A percentile compares a stretch with the other conserved stretches of the same genome.
Conservation (phyloP, 768 basidiomycete species). For the Trametes cubensis region DNA sequence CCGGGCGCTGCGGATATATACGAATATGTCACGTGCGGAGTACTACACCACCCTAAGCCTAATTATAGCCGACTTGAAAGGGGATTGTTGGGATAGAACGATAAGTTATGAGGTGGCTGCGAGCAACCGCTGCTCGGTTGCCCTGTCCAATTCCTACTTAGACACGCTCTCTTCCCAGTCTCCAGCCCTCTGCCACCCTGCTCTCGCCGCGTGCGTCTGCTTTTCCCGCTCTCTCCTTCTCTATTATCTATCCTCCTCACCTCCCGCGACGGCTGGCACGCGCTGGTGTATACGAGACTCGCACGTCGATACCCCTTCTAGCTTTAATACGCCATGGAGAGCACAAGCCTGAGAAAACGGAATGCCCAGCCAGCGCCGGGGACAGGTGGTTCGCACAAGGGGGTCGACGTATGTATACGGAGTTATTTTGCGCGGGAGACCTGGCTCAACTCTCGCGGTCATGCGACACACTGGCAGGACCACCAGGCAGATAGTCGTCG, state of each 20-base stretch:
- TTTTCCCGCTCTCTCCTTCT: neutral
- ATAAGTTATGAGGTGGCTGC: slow-evolving; percentile 8
- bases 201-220: neutral
- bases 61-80: slow-evolving; percentile 3
- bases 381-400: neutral
- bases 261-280: slow-evolving; percentile 17
- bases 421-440: neutral
- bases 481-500: neutral
- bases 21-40: neutral
- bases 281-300: neutral
- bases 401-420: neutral
- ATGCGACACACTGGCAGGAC: slow-evolving; percentile 2
- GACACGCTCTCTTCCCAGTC: neutral
- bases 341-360: slow-evolving; percentile 12
- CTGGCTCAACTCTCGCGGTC: neutral
- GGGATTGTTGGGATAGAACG: neutral
- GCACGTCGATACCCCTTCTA: slow-evolving; percentile 1
- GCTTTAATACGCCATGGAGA: neutral
- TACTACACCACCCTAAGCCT: neutral
- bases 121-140: slow-evolving; percentile 1
- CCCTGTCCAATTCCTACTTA: neutral
- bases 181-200: neutral
- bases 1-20: slow-evolving; percentile 4
- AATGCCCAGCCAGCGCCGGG: neutral
- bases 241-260: neutral